A percentile compares a stretch with the other conserved stretches of the same genome.
Conservation (phyloP, 2,329 filamentous ascomycete species). For the Leptographium wingfieldii region DNA sequence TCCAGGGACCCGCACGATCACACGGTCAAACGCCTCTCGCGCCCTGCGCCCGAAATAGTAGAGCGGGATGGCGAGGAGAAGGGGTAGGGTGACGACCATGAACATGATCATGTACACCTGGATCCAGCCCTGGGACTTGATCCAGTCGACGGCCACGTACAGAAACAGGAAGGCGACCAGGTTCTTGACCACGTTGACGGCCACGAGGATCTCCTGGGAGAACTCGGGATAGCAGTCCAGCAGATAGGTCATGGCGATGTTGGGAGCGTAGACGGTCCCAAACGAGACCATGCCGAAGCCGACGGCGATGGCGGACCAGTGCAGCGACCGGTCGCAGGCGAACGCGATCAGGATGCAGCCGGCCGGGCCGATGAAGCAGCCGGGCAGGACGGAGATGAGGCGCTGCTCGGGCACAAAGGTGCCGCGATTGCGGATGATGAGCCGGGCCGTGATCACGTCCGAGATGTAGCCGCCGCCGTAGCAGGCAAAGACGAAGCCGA, state of each 20-base stretch:
- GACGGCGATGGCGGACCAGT: constrained; percentile 1
- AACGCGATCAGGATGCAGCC: constrained; percentile 2
- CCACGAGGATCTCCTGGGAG: background rate
- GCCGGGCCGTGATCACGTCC: background rate
- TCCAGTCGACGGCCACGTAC: constrained; percentile 1
- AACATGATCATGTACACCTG: background rate
- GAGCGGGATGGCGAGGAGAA: background rate
- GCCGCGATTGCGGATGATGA: constrained; percentile 2
- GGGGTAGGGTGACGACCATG: background rate
- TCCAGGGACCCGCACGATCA: background rate
- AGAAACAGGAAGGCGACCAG: constrained; percentile 1
- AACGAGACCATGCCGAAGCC: constrained; percentile 1
- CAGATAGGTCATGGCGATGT: constrained; percentile 5
- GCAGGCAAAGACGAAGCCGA: background rate
- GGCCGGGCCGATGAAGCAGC: background rate
- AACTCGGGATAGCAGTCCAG: constrained; percentile 2
- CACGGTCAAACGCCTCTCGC: background rate
- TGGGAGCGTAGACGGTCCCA: background rate
- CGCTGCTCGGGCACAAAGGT: constrained; percentile 3
- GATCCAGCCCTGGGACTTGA: background rate
- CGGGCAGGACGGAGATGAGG: background rate
- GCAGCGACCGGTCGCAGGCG: background rate
- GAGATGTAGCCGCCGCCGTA: background rate
- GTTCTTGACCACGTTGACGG: constrained; percentile 4
- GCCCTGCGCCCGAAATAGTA: background rate